These are phyloP conservation scores for Penicillium sp. DNA, from an alignment of 2,329 filamentous ascomycete genomes.

Conservation along the genomic window DNA sequence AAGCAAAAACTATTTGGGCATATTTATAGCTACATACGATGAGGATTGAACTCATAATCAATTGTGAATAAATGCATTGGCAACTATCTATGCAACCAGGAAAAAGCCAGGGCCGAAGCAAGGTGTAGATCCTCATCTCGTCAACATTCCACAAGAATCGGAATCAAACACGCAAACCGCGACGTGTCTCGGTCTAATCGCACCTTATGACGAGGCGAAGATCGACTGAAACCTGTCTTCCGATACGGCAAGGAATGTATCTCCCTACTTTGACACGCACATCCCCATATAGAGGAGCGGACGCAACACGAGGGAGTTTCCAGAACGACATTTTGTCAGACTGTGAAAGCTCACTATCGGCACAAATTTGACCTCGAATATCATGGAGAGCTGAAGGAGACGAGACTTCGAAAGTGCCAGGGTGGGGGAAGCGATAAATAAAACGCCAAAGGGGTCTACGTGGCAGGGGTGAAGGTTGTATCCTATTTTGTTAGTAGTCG, in stretches of 20 bases:
- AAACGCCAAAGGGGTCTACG: not conserved
- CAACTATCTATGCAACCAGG: not conserved
- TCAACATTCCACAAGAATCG: constrained; percentile 12
- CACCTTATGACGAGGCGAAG: not conserved
- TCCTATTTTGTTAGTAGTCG: constrained; percentile 13
- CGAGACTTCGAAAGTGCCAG: constrained; percentile 52
- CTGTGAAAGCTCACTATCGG: constrained; percentile 42
- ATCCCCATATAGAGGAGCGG: constrained; percentile 41
- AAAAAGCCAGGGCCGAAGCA: not conserved
- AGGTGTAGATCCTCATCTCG: not conserved
- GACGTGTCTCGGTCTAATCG: not conserved
- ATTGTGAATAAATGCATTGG: not conserved
- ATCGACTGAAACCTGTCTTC: not conserved
- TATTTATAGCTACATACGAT: not conserved
- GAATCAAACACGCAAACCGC: not conserved
- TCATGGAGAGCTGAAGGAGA: constrained; percentile 45
- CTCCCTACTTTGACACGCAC: constrained; percentile 51
- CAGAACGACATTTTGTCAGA: constrained; percentile 32
- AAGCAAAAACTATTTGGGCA: not conserved
- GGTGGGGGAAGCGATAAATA: not conserved
- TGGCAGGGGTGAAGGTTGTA: not conserved
- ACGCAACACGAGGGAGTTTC: constrained; percentile 50
- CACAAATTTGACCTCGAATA: constrained; percentile 51
- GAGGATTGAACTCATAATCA: not conserved
- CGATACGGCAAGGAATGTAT: constrained; percentile 39